These are phyloP conservation scores for Rosa hybrid DNA, from an alignment of 331 rosid species.

Conservation along the genomic window DNA sequence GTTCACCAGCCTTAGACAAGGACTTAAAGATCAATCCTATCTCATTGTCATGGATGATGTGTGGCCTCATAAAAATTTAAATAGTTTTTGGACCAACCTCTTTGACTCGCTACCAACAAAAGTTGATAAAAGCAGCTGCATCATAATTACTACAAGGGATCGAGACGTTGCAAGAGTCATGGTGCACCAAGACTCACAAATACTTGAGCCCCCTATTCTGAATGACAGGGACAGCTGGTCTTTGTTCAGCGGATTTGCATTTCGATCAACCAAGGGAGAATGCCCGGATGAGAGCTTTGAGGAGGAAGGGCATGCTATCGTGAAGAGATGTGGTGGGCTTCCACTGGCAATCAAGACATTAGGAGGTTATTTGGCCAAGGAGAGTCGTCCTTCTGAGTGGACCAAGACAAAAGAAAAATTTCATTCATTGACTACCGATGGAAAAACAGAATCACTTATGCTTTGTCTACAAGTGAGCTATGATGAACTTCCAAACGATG, in stretches of 20 bases:
- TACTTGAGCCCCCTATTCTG: background rate
- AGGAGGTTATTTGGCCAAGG: background rate
- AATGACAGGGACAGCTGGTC: conserved; percentile 1
- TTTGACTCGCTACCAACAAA: background rate
- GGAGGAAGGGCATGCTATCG: background rate
- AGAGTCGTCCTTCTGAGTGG: background rate
- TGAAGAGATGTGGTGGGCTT: conserved; percentile 24
- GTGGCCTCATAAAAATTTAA: background rate
- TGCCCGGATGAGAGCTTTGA: background rate
- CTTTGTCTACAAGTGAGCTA: conserved; percentile 7
- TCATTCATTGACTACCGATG: background rate
- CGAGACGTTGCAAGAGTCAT: background rate
- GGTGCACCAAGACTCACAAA: background rate
- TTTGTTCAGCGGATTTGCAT: conserved; percentile 1
- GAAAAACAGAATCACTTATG: background rate
- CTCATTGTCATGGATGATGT: conserved; percentile 29
- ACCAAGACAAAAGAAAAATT: background rate
- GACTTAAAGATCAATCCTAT: background rate
- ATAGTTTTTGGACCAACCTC: background rate
- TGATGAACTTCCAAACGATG: too few relatives aligned
- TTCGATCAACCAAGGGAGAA: background rate
- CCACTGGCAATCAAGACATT: conserved; percentile 27
- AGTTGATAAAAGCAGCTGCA: background rate
- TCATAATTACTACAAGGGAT: conserved; percentile 15
- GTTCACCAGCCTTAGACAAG: background rate